Evolutionary conservation across 208 protist species (phyloP).

Genomic region (Kentomonas sorsogonicus): DNA sequence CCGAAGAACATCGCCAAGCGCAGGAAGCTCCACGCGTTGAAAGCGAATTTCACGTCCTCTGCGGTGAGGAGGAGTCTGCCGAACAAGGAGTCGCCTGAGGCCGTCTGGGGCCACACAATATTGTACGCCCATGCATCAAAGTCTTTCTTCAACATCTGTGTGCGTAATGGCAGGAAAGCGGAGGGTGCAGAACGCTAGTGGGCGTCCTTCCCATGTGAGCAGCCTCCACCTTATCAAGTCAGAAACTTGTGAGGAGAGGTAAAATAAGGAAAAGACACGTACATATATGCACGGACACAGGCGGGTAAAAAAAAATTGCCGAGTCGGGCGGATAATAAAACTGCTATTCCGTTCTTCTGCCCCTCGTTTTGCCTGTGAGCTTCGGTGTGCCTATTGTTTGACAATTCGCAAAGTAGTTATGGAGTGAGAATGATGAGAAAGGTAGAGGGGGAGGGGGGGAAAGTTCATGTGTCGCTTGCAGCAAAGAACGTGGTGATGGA

Average conservation of each 20-base stretch:
- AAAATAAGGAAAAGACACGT: constrained; percentile 8
- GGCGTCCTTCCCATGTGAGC: neutral
- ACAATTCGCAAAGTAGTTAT: too few species aligned
- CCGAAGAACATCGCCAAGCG: constrained; percentile 75
- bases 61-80: constrained; percentile 42
- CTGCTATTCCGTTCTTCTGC: too few species aligned
- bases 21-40: constrained; percentile 80
- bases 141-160: constrained; percentile 27
- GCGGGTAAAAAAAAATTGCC: neutral
- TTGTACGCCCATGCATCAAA: constrained; percentile 81
- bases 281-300: neutral
- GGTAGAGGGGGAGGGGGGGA: too few species aligned
- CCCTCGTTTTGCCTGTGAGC: too few species aligned
- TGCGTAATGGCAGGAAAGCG: neutral
- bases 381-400: too few species aligned
- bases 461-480: too few species aligned
- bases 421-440: too few species aligned
- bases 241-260: neutral
- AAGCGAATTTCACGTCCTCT: constrained; percentile 86
- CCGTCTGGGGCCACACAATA: constrained; percentile 51
- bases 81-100: constrained; percentile 20
- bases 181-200: neutral
- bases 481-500: too few species aligned
- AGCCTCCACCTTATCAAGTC: neutral
- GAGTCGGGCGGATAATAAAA: too few species aligned